phyloP scores from a whole-genome alignment of 148 eudicot genomes.

The Rhododendron kiyosumense region DNA sequence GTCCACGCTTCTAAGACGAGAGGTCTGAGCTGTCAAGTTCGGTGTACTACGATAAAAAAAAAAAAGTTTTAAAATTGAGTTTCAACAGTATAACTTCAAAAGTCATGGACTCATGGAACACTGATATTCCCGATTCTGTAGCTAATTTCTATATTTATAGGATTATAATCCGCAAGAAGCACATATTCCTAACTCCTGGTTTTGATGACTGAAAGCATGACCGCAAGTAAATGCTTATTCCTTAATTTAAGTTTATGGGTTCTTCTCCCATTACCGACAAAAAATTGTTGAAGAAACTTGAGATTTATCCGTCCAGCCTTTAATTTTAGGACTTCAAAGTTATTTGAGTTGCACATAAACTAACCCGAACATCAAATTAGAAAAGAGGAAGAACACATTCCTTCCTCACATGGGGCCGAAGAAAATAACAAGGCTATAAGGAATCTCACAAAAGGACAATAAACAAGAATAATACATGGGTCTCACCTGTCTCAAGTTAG shows the following conservation, averaged over 20 bases:
- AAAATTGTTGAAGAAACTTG: too few species aligned
- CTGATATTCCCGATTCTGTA: neutral
- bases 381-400: neutral
- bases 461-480: slow-evolving; percentile 1
- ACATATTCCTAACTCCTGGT: too few species aligned
- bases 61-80: neutral
- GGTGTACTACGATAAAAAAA: too few species aligned
- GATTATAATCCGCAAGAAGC: too few species aligned
- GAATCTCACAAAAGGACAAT: slow-evolving; percentile 2
- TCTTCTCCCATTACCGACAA: too few species aligned
- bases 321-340: too few species aligned
- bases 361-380: neutral
- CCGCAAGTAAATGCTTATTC: too few species aligned
- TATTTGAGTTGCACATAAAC: neutral
- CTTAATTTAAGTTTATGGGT: too few species aligned
- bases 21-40: too few species aligned
- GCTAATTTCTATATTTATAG: neutral
- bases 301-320: neutral
- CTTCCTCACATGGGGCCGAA: slow-evolving; percentile 6
- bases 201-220: too few species aligned
- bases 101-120: neutral
- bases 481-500: neutral
- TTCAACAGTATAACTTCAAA: neutral
- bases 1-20: too few species aligned
- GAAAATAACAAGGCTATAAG: neutral